phyloP scores from a whole-genome alignment of 179 eudicot species.

The Actinidia arguta region DNA sequence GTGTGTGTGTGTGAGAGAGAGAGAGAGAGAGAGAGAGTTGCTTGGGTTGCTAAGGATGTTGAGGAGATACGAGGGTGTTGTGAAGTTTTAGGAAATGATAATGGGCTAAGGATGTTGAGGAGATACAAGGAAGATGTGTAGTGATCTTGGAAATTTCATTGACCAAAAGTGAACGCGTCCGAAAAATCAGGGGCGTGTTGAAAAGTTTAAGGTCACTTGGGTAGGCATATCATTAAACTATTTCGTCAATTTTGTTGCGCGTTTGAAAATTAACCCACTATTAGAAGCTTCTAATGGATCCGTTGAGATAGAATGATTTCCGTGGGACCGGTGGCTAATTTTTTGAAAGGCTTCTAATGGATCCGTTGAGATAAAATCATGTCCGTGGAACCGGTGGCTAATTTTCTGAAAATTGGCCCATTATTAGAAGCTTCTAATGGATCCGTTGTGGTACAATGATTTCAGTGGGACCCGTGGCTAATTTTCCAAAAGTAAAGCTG shows the following conservation, averaged over 20 bases:
- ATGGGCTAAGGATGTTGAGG: no score
- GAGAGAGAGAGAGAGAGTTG: not conserved
- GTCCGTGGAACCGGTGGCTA: not conserved
- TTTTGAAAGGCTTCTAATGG: not conserved
- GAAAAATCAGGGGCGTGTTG: not conserved
- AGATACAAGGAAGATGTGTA: no score
- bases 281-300: not conserved
- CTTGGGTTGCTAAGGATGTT: no score
- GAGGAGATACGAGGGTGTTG: no score
- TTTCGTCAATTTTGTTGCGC: no score
- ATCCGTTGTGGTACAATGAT: not conserved
- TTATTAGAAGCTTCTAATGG: not conserved
- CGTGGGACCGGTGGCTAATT: not conserved
- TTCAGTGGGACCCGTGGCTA: no score
- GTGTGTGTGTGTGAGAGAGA: slow-evolving; percentile 9
- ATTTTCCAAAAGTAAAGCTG: no score
- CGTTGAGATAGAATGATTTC: no score
- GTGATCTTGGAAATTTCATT: no score
- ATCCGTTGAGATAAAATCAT: not conserved
- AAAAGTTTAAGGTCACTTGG: not conserved
- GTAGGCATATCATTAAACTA: not conserved
- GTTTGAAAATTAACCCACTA: no score
- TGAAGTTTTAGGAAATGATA: no score
- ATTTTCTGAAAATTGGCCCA: no score
- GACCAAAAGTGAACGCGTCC: not conserved